phyloP scores from a whole-genome alignment of 352 stramenopile species.

The Phytophthora sp. region DNA sequence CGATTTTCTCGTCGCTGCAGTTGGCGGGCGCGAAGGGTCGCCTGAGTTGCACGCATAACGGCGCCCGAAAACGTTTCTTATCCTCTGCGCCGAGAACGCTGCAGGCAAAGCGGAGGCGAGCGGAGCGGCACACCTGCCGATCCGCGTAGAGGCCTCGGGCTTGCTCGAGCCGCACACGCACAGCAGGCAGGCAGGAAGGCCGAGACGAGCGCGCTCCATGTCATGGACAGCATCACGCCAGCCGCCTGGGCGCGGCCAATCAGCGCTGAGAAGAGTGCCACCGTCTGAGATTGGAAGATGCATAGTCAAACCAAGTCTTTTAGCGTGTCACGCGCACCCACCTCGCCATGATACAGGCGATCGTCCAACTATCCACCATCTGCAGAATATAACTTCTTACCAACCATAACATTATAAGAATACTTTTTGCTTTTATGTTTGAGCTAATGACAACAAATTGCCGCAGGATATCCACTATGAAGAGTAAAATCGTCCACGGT shows the following conservation, averaged over 20 bases:
- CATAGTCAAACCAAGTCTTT: conserved; percentile 23
- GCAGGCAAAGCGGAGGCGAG: conserved; percentile 7
- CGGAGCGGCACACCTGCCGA: conserved; percentile 17
- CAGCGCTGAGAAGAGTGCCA: neutral
- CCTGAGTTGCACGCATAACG: conserved; percentile 24
- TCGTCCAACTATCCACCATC: too few relatives aligned
- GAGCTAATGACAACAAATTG: too few relatives aligned
- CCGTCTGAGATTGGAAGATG: conserved; percentile 24
- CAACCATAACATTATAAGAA: too few relatives aligned
- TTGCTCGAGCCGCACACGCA: neutral
- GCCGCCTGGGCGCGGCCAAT: conserved; percentile 21
- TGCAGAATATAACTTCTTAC: too few relatives aligned
- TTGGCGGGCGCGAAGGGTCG: neutral
- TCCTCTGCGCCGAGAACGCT: conserved; percentile 13
- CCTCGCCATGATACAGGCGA: too few relatives aligned
- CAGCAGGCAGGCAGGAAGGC: conserved; percentile 1
- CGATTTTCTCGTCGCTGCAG: neutral
- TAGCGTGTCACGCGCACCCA: conserved; percentile 13
- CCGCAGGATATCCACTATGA: too few relatives aligned
- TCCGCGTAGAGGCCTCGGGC: conserved; percentile 10
- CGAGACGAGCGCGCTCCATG: too few relatives aligned
- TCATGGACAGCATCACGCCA: conserved; percentile 12
- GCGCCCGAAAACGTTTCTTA: conserved; percentile 15
- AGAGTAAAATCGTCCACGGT: too few relatives aligned
- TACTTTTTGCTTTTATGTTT: too few relatives aligned